Evolutionary conservation across 306 rosid species (phyloP), one percentile per base, ranked within the genome.

Genomic region (Echinosophora koreensis): DNA sequence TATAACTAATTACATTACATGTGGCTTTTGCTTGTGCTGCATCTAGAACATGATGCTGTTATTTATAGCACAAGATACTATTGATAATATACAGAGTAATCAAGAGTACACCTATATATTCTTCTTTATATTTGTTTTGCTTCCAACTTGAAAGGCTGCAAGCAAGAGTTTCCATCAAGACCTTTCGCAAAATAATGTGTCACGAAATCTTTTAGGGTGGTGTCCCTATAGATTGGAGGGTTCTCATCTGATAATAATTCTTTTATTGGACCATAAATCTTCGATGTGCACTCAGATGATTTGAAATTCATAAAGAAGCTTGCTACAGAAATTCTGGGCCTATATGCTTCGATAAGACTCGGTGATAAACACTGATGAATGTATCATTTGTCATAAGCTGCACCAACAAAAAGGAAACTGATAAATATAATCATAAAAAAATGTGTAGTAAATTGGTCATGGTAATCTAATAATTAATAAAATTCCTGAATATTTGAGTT

Each of bases 321-420:
- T 6, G 51, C 85, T 56, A 83, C 80, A 0, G 82, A 88, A 13
- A 81, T 28, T 76, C 89, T 71, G 5, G 91, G 83, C 87, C 87
- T 5, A 2, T 60, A 16, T 41, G 22, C 2, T 8, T 73, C 3
- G 79, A 73, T 13, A 85, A 6, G 18, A 82, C 84, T 57, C 86
- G 70, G 62, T 85, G 89, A 17, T 62, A 69, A 15, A 69, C 78
- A 39, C 87, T 78, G 35, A 22, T 58, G 77, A 85, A 88, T 27
- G 6, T 72, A 39, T 83, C 89, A 64, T 85, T 86, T 10, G 89
- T 52, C 41, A 84, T 7, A 66, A 80, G 69, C 85, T 74, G 73
- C 30, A 75, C 4, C 8, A 65, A 38, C 3, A 8, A 14, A 34
- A 50, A 39, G 3, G 10, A 63, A 11, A 9, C 9, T 14, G 35